Evolutionary conservation across 805 yeast species (phyloP).

Genomic region (Kuraishia hungarica): DNA sequence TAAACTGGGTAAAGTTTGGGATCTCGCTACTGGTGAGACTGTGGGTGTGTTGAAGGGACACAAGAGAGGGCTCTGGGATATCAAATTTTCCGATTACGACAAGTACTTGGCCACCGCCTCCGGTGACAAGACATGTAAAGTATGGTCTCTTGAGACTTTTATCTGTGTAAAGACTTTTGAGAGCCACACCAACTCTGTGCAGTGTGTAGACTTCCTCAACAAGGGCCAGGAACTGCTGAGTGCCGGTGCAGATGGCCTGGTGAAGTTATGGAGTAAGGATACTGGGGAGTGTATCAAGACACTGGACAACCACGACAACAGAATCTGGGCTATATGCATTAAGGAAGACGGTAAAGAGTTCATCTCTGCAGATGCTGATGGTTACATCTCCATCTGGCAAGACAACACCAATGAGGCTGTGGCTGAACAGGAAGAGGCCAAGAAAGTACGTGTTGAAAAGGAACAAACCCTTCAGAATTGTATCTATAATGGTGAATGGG

Average conservation of each 20-base stretch:
- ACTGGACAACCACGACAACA: constrained; percentile 82
- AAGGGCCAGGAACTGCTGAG: constrained; percentile 60
- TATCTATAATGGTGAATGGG: constrained; percentile 71
- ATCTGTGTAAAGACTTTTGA: constrained; percentile 78
- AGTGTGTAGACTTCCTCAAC: constrained; percentile 65
- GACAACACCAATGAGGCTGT: constrained; percentile 76
- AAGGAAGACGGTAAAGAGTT: constrained; percentile 60
- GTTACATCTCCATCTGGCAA: constrained; percentile 80
- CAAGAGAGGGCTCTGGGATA: constrained; percentile 91
- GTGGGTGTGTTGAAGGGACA: constrained; percentile 84
- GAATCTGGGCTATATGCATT: constrained; percentile 84
- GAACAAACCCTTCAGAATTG: constrained; percentile 81
- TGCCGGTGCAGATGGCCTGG: constrained; percentile 91
- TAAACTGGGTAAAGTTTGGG: constrained; percentile 87
- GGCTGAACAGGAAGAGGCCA: constrained; percentile 43
- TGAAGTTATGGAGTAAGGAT: constrained; percentile 80
- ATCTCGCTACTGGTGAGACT: constrained; percentile 75
- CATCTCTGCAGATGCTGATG: constrained; percentile 92
- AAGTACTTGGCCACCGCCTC: constrained; percentile 74
- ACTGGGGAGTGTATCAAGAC: constrained; percentile 77
- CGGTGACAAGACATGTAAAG: constrained; percentile 84
- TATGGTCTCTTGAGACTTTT: constrained; percentile 81
- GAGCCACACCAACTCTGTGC: constrained; percentile 91
- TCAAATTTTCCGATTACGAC: constrained; percentile 73
- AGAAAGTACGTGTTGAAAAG: constrained; percentile 61